Base-by-base conservation (phyloP, 306 rosid genomes). In the Quercus rubra region DNA sequence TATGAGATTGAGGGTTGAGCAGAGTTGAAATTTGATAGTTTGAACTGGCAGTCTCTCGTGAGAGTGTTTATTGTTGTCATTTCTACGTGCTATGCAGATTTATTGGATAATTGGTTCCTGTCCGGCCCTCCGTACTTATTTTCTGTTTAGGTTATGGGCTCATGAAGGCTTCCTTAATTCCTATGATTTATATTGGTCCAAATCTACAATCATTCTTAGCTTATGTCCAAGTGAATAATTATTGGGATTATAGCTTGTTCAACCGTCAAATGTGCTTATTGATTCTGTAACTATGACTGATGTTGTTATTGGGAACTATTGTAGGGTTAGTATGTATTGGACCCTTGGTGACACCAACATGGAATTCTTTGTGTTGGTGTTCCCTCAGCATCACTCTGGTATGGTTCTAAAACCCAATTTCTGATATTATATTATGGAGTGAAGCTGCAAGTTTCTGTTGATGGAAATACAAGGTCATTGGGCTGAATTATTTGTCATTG, bases 281-380 rank as follows among this genome's bases (percentile, higher is more conserved):
- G 78, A 82, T 82, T 77, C 70, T 87, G 86, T 82, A 86, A 93
- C 87, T 89, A 77, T 90, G 83, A 89, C 94, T 90, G 91, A 90
- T 89, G 55, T 84, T 90, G 78, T 90, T 86, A 86, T 90, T 90
- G 95, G 88, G 95, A 82, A 91, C 85, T 90, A 72, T 89, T 92
- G 97, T 92, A 91, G 97, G 97, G 88, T 95, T 92, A 92, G 97
- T 91, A 78, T 94, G 56, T 91, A 59, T 87, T 84, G 95, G 97
- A 90, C 86, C 85, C 77, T 84, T 91, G 81, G 99, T 94, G 88
- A 89, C 95, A 92, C 95, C 91, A 92, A 90, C 93, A 91, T 87
- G 86, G 90, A 85, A 86, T 89, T 80, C 82, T 82, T 88, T 87
- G 82, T 94, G 98, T 94, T 94, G 97, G 97, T 94, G 93, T 90